Conservation (phyloP, 495 filamentous ascomycete species). For the Tuber melanosporum region DNA sequence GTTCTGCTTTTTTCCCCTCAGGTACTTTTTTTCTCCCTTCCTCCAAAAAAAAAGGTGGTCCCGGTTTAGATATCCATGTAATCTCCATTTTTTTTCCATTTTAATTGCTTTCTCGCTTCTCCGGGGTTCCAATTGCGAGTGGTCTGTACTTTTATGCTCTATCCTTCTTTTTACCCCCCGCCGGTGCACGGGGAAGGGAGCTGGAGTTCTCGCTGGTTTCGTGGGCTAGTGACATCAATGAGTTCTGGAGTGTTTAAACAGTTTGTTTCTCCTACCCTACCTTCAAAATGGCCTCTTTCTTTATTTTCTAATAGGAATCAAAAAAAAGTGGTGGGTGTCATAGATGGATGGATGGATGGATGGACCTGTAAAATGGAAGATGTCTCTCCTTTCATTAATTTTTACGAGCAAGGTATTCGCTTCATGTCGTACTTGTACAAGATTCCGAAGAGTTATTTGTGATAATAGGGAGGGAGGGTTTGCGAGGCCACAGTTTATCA, state of each 20-base stretch:
- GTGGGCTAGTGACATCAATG: slow-evolving; percentile 1
- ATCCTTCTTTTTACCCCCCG: background rate
- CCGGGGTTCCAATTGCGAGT: background rate
- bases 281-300: background rate
- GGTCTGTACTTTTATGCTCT: background rate
- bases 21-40: background rate
- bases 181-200: background rate
- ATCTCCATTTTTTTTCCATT: background rate
- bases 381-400: background rate
- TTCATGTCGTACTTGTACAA: background rate
- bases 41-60: background rate
- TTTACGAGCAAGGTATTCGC: background rate
- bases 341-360: background rate
- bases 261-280: background rate
- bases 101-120: background rate
- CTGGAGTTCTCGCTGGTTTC: background rate
- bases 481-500: background rate
- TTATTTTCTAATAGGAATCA: background rate
- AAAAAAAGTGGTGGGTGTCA: background rate
- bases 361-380: background rate
- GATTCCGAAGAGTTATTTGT: too few species aligned
- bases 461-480: background rate
- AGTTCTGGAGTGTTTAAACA: background rate
- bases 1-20: background rate
- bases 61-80: background rate